Conservation (phyloP, 176 grass and related monocot species). For the Rhipidocladum racemiflorum region DNA sequence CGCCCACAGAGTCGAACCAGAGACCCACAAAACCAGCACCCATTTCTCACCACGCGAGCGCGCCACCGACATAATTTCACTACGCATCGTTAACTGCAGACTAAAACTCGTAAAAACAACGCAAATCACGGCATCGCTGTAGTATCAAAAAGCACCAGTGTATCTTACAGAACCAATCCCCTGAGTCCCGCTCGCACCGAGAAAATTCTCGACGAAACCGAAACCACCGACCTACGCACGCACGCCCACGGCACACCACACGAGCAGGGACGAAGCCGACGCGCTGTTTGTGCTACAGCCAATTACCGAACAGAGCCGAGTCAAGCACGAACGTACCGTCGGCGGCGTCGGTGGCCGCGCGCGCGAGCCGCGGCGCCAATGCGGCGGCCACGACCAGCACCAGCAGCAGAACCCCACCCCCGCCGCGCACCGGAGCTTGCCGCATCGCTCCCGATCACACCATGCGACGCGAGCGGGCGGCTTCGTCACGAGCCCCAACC, state of each 20-base stretch:
- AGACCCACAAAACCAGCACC: not conserved
- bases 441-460: conserved; percentile 34
- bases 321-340: conserved; percentile 24
- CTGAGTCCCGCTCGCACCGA: not conserved
- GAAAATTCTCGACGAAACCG: not conserved
- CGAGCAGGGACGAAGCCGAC: not conserved
- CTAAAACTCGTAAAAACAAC: conserved; percentile 4
- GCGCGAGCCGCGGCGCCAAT: conserved; percentile 38
- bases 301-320: not conserved
- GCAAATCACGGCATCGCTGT: not conserved
- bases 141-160: not conserved
- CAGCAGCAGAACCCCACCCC: not conserved
- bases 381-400: not conserved
- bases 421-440: not conserved
- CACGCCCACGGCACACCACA: not conserved
- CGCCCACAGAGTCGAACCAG: not conserved
- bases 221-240: not conserved
- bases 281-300: not conserved
- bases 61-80: conserved; percentile 27
- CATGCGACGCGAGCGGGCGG: conserved; percentile 20
- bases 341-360: conserved; percentile 34
- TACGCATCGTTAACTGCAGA: not conserved
- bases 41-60: not conserved
- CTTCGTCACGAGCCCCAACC: not conserved
- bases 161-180: conserved; percentile 17